Percentiles rank a stretch among this genome's conserved stretches.
Evolutionary conservation across 2,329 filamentous ascomycete species (phyloP).

Genomic region (Septoria petroselini): DNA sequence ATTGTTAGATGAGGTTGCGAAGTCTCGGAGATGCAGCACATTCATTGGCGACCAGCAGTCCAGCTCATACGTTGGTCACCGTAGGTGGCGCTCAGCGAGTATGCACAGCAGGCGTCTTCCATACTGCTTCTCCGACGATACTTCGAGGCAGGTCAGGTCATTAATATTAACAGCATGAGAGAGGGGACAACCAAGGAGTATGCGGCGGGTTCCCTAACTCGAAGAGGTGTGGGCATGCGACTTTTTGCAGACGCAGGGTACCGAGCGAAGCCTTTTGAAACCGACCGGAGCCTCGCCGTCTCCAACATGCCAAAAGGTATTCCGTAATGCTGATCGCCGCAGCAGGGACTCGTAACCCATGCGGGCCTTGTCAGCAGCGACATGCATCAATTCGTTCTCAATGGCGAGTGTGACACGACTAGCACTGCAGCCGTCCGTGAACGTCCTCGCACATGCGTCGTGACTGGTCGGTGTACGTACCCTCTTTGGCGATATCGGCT

Average conservation of each 20-base stretch:
- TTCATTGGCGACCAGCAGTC: neutral
- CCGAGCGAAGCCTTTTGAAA: constrained; percentile 8
- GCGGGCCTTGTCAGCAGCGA: too few species aligned
- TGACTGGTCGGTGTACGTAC: too few species aligned
- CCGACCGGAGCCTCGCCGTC: neutral
- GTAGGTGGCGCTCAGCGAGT: constrained; percentile 2
- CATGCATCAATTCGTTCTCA: too few species aligned
- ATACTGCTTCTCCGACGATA: neutral
- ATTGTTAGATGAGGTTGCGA: neutral
- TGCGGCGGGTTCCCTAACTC: neutral
- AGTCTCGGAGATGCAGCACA: neutral
- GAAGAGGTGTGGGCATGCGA: neutral
- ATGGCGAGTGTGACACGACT: too few species aligned
- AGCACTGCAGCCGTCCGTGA: too few species aligned
- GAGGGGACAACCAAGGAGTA: neutral
- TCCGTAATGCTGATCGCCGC: neutral
- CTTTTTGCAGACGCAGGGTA: neutral
- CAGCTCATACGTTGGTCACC: constrained; percentile 2
- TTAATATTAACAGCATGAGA: neutral
- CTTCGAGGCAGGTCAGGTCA: too few species aligned
- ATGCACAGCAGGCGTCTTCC: neutral
- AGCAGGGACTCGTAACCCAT: too few species aligned
- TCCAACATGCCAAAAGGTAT: too few species aligned
- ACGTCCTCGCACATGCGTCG: too few species aligned
- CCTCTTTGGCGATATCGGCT: too few species aligned